phyloP scores from a whole-genome alignment of 768 basidiomycete genomes.

The Lentinula lateritia region DNA sequence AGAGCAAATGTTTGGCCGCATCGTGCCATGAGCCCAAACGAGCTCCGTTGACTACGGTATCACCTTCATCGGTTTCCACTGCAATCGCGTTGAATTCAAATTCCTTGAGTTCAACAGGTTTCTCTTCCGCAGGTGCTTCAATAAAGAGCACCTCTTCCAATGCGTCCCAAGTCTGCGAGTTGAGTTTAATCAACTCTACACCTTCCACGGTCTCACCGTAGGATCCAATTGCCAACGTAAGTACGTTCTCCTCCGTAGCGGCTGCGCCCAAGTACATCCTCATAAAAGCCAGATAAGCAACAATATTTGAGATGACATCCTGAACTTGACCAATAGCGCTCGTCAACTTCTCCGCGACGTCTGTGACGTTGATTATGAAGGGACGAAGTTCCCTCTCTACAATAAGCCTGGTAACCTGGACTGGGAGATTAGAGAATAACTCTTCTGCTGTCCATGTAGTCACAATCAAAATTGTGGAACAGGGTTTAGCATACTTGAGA shows the following conservation, averaged over 20 bases:
- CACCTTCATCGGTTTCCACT: conserved; percentile 52
- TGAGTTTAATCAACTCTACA: conserved; percentile 46
- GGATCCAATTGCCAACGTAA: conserved; percentile 42
- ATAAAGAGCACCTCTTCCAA: conserved; percentile 50
- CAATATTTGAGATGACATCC: conserved; percentile 45
- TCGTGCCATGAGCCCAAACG: conserved; percentile 73
- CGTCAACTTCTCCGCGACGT: conserved; percentile 39
- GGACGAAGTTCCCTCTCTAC: conserved; percentile 48
- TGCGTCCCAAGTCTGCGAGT: conserved; percentile 57
- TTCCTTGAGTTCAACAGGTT: conserved; percentile 35
- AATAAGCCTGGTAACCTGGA: conserved; percentile 40
- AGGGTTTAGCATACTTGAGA: conserved; percentile 57
- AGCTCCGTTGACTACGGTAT: conserved; percentile 56
- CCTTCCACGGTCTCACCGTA: conserved; percentile 43
- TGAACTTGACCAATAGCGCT: conserved; percentile 26
- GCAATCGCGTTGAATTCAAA: conserved; percentile 75
- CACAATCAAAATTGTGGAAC: conserved; percentile 67
- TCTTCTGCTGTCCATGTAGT: conserved; percentile 77
- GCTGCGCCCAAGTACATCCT: conserved; percentile 71
- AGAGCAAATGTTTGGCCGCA: conserved; percentile 83
- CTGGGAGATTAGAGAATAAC: conserved; percentile 60
- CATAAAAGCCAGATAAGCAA: conserved; percentile 77
- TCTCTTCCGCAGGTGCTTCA: conserved; percentile 13
- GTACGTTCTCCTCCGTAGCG: conserved; percentile 49
- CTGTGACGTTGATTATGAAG: conserved; percentile 55